Conservation (phyloP, 345 rosid genomes). For the Reutealis trisperma region DNA sequence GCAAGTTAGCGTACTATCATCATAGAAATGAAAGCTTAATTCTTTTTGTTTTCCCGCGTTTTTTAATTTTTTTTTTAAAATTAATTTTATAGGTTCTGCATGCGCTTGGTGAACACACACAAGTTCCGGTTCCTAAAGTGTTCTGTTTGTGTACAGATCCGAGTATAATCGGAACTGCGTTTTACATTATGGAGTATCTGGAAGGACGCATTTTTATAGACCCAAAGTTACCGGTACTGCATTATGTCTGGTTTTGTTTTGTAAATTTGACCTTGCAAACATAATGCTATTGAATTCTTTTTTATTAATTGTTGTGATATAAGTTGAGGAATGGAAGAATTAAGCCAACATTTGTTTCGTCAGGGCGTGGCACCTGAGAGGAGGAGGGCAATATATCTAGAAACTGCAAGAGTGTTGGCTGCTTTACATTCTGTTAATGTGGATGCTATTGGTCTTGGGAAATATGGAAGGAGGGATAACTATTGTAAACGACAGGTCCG, state of each 20-base stretch:
- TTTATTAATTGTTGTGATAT: neutral
- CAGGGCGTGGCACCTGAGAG: slow-evolving; percentile 66
- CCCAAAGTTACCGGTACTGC: slow-evolving; percentile 61
- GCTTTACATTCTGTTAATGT: slow-evolving; percentile 74
- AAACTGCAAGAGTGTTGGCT: slow-evolving; percentile 75
- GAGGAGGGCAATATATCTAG: slow-evolving; percentile 66
- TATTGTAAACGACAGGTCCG: slow-evolving; percentile 85
- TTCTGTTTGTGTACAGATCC: slow-evolving; percentile 76
- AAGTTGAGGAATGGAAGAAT: neutral
- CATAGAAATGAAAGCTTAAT: neutral
- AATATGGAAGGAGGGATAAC: slow-evolving; percentile 72
- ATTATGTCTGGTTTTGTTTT: neutral
- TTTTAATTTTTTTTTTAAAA: neutral
- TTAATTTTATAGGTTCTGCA: slow-evolving; percentile 55
- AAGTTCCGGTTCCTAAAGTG: slow-evolving; percentile 87
- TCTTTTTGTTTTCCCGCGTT: neutral
- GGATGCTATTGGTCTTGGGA: slow-evolving; percentile 76
- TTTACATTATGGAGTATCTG: slow-evolving; percentile 95
- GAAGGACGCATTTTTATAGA: slow-evolving; percentile 88
- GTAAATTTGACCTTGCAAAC: neutral
- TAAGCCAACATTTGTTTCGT: slow-evolving; percentile 7
- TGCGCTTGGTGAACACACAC: slow-evolving; percentile 73
- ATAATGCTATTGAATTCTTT: neutral
- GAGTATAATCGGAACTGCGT: slow-evolving; percentile 72
- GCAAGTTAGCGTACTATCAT: too few relatives aligned